Base-by-base conservation (phyloP, 495 filamentous ascomycete genomes). In the Oidiodendron maius region DNA sequence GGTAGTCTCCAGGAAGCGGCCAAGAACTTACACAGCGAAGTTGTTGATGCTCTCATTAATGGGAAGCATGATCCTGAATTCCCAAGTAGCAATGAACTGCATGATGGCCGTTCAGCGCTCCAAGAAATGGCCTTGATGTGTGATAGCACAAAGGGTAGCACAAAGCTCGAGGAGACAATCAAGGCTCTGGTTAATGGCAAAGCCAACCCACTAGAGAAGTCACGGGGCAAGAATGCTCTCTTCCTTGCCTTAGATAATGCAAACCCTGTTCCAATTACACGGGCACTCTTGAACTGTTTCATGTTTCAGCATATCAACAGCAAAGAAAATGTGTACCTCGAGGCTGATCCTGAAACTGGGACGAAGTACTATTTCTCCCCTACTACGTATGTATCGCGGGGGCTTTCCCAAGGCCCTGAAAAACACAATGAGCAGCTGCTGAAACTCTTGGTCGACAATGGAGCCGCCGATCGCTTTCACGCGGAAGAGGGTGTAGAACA, bases 141-240 rank as follows among this genome's bases (percentile, higher is more conserved):
- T 26, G 45, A 48, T 20, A n/a, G 32, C 32, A 39, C 30, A 8
- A 40, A 39, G 18, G 45, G 23, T 21, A 9, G 9, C 24, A 11
- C 45, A 21, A 39, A 48, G 30, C 18, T 30, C 22, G 45, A 48
- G 25, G 45, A 37, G 15, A 48, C 45, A 5, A 6, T 48, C 20
- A 17, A 20, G 13, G 34, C 45, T n/a, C 23, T 47, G 10, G 20
- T 17, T 17, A 40, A 11, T 12, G 37, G 37, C 10, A 40, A 40
- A 34, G 44, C 46, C 24, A 44, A 42, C 10, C 53, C 57, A 25
- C 46, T 46, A 20, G 16, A 64, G 52, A 47, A 70, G 58, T 41
- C 63, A 2, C 48, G 49, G 3, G 49, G 47, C 1, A 41, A 22
- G 17, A 41, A 13, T 13, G 46, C 35, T 49, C n/a, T 40, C 36